Evolutionary conservation across 73 alveolate genomes (phyloP).

Genomic region (Symbiodinium natans): DNA sequence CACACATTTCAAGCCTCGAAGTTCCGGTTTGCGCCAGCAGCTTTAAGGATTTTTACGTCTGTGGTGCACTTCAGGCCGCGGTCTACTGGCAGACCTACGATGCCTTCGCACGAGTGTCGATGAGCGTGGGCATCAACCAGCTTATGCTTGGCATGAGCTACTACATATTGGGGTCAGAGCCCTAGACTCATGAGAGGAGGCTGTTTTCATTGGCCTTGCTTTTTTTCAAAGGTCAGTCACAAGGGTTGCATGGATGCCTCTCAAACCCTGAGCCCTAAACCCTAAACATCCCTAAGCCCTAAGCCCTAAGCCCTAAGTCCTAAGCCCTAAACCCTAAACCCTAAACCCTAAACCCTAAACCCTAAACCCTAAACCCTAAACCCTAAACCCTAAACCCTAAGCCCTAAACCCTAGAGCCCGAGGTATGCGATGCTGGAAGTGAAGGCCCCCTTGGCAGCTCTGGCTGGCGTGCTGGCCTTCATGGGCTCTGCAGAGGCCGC

Average conservation of each 20-base stretch:
- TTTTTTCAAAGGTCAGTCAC: too few relatives aligned
- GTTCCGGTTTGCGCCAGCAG: too few relatives aligned
- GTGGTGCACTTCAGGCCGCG: slow-evolving; percentile 80
- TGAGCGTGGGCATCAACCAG: slow-evolving; percentile 92
- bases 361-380: too few relatives aligned
- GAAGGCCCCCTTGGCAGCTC: slow-evolving; percentile 77
- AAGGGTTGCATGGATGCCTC: too few relatives aligned
- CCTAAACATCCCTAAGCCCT: too few relatives aligned
- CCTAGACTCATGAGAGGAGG: not conserved
- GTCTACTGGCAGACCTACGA: slow-evolving; percentile 93
- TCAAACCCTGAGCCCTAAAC: too few relatives aligned
- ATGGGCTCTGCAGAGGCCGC: slow-evolving; percentile 85
- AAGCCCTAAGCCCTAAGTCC: not conserved
- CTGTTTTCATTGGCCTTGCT: too few relatives aligned
- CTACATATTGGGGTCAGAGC: slow-evolving; percentile 45
- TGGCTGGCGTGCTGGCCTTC: slow-evolving; percentile 75
- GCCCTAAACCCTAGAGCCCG: not conserved
- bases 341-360: too few relatives aligned
- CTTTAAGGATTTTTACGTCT: too few relatives aligned
- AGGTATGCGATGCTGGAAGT: slow-evolving; percentile 91
- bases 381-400: too few relatives aligned
- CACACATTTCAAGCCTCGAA: too few relatives aligned
- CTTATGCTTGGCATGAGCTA: slow-evolving; percentile 88
- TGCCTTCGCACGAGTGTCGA: slow-evolving; percentile 87
- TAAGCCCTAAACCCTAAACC: too few relatives aligned